A percentile compares a stretch with the other conserved stretches of the same genome.
Conservation (phyloP, 257 asterid genomes). For the Lavandula angustifolia region DNA sequence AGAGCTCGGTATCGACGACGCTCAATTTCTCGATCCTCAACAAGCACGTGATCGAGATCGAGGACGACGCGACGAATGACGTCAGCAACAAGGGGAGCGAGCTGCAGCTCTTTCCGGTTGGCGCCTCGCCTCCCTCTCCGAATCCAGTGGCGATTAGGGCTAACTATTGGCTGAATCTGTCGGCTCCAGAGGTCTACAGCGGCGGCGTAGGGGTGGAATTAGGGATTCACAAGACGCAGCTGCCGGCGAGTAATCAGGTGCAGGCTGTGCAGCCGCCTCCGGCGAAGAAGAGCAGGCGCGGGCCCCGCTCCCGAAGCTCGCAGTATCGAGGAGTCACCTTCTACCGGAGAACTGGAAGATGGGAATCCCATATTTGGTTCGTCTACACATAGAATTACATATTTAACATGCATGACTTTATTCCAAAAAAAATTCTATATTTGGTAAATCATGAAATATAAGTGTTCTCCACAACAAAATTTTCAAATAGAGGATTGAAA, state of each 20-base stretch:
- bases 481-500: constrained; percentile 3
- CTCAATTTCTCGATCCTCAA: constrained; percentile 72
- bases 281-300: constrained; percentile 90
- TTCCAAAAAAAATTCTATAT: neutral
- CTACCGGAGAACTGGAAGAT: constrained; percentile 93
- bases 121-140: constrained; percentile 30
- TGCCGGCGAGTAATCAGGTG: constrained; percentile 30
- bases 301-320: constrained; percentile 94
- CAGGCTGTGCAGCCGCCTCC: constrained; percentile 39
- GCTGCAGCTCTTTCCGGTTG: constrained; percentile 67
- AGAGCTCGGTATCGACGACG: constrained; percentile 49
- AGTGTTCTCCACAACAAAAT: neutral
- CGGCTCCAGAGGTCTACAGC: constrained; percentile 48
- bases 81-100: constrained; percentile 27
- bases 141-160: constrained; percentile 31
- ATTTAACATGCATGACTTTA: constrained; percentile 34
- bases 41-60: constrained; percentile 36
- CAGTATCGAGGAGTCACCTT: constrained; percentile 98
- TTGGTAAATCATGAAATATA: neutral
- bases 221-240: constrained; percentile 41
- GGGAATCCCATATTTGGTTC: constrained; percentile 98
- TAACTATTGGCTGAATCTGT: constrained; percentile 63
- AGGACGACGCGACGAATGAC: constrained; percentile 36
- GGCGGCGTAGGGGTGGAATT: constrained; percentile 30
- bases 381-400: constrained; percentile 23